A percentile compares a stretch with the other conserved stretches of the same genome.
phyloP scores from a whole-genome alignment of 2,329 filamentous ascomycete species.

The Harringtonia aguacate region DNA sequence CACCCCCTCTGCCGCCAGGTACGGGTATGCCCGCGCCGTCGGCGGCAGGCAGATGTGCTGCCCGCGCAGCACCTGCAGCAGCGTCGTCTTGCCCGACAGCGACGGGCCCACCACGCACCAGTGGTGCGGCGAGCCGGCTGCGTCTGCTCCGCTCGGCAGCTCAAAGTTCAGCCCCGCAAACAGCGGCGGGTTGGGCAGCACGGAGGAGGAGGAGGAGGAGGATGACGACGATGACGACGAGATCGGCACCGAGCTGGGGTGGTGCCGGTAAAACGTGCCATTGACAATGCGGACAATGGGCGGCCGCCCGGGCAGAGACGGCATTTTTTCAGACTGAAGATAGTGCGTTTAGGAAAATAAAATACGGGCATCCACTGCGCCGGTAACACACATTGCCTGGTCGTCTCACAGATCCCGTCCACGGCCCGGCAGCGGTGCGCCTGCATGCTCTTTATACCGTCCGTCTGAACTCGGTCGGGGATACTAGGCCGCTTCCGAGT shows the following conservation, averaged over 20 bases:
- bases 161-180: conserved; percentile 63
- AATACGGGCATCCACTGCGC: too few relatives aligned
- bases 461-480: too few relatives aligned
- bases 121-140: conserved; percentile 34
- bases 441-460: too few relatives aligned
- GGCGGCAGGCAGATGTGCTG: conserved; percentile 68
- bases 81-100: conserved; percentile 67
- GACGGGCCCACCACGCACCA: conserved; percentile 83
- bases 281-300: conserved; percentile 64
- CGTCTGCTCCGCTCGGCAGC: conserved; percentile 43
- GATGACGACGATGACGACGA: conserved; percentile 8
- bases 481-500: conserved; percentile 3
- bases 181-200: conserved; percentile 55
- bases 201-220: too few relatives aligned
- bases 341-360: too few relatives aligned
- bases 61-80: conserved; percentile 70
- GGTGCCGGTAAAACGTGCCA: conserved; percentile 73
- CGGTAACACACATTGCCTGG: too few relatives aligned
- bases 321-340: conserved; percentile 22
- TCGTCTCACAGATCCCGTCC: too few relatives aligned
- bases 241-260: conserved; percentile 36
- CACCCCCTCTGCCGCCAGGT: conserved; percentile 55
- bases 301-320: conserved; percentile 23
- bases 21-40: conserved; percentile 65
- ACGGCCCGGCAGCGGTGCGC: too few relatives aligned